Evolutionary conservation across 495 filamentous ascomycete genomes (phyloP), one percentile per base, ranked within the genome.

Genomic region (Aspergillus baeticus): DNA sequence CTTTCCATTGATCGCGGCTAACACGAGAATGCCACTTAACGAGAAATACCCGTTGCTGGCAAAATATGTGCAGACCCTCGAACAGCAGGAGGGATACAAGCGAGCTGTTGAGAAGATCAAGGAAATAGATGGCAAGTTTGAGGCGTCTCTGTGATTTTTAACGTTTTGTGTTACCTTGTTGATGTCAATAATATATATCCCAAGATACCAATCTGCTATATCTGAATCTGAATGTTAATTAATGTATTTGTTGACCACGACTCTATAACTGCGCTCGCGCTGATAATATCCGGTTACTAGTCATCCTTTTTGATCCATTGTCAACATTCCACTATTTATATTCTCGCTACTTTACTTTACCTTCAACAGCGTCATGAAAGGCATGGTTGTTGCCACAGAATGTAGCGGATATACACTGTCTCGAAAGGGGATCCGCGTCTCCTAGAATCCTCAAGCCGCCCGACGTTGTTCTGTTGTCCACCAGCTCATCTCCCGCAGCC

Each of bases 1-100:
- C 60, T 96, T 89, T 66, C 88, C 87, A 0, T 67, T 96, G 10
- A 77, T 84, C 23, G 80, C 81, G 3, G 81, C 77, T 6, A 75
- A 71, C 41, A 62, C 57, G 23, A 66, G 68, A 1, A 59, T 76
- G 14, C 54, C 85, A 36, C 73, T 75, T 15, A 68, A 75, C 56
- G 80, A 84, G 29, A 72, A 72, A 39, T 86, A 88, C 61, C 87
- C 87, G 42, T 80, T 79, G 55, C 53, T 92, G 21, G 80, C 63
- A 41, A 79, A 68, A 21, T 96, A 89, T 69, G 76, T 86, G 17
- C 73, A 84, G 7, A 77, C 72, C 53, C 66, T 95, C 26, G 77
- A 88, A 70, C 63, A 70, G 7, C 70, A 81, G 57, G 81, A 85
- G 6, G 88, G 81, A 5, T 92, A 86, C 65, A 76, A 82, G 71